These are phyloP conservation scores for Mycosphaerelloides madeirae DNA, from an alignment of 2,329 filamentous ascomycete species.

Conservation along the genomic window DNA sequence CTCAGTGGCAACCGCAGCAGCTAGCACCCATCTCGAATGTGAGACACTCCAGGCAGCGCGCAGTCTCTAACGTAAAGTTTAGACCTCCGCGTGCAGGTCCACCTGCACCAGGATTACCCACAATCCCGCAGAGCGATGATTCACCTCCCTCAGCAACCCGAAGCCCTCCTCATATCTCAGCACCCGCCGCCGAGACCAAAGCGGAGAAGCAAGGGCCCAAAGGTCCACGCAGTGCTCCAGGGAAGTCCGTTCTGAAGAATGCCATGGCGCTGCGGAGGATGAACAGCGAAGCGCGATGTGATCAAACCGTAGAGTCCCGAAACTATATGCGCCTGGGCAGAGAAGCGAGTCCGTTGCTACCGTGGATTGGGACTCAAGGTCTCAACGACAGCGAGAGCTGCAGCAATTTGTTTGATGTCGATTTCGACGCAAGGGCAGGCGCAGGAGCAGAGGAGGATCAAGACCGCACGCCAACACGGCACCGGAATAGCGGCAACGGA, in stretches of 20 bases:
- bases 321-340: slow-evolving; percentile 38
- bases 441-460: background rate
- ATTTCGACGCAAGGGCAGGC: slow-evolving; percentile 14
- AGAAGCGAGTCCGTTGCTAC: slow-evolving; percentile 34
- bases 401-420: slow-evolving; percentile 25
- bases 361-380: slow-evolving; percentile 18
- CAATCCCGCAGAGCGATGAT: slow-evolving; percentile 16
- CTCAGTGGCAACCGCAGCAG: slow-evolving; percentile 10
- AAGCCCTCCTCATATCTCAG: slow-evolving; percentile 4
- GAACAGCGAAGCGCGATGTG: slow-evolving; percentile 37
- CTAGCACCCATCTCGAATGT: slow-evolving; percentile 1
- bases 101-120: slow-evolving; percentile 15
- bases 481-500: background rate
- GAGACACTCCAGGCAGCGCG: background rate
- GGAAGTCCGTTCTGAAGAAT: slow-evolving; percentile 35
- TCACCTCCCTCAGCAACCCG: slow-evolving; percentile 5
- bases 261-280: slow-evolving; percentile 40
- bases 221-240: slow-evolving; percentile 34
- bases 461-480: background rate
- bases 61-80: background rate
- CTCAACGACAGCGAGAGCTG: background rate
- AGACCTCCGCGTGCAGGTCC: slow-evolving; percentile 5
- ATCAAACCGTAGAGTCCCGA: slow-evolving; percentile 1
- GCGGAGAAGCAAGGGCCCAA: slow-evolving; percentile 4
- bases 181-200: background rate